Conservation (phyloP, 805 yeast species). For the Pachysolen tannophilus region DNA sequence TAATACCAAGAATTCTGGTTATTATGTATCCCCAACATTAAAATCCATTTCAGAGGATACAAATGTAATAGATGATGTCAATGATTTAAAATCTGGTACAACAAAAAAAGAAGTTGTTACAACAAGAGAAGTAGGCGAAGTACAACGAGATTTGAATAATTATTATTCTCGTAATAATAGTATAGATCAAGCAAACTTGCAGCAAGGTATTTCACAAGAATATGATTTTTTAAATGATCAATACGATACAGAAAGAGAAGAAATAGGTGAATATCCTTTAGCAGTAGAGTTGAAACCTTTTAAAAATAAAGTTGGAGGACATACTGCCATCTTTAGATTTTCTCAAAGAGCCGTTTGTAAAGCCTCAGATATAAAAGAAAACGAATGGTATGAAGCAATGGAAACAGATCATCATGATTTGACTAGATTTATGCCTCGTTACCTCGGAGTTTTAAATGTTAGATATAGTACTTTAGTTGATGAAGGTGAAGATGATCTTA, state of each 20-base stretch:
- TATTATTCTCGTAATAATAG: not conserved
- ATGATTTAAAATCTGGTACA: conserved; percentile 17
- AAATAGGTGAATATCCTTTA: conserved; percentile 42
- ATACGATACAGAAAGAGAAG: not conserved
- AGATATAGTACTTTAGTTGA: conserved; percentile 47
- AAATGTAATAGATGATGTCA: conserved; percentile 8
- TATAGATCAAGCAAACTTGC: not conserved
- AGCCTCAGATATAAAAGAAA: conserved; percentile 83
- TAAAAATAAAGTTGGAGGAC: conserved; percentile 95
- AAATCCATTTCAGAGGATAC: conserved; percentile 1
- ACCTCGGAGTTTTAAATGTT: conserved; percentile 91
- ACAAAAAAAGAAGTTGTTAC: conserved; percentile 9
- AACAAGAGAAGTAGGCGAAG: not conserved
- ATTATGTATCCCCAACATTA: not conserved
- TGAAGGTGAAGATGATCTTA: conserved; percentile 13
- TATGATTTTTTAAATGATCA: not conserved
- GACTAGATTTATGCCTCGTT: conserved; percentile 82
- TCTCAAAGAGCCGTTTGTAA: conserved; percentile 91
- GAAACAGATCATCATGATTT: conserved; percentile 73
- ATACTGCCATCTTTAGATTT: conserved; percentile 91
- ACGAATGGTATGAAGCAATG: conserved; percentile 84
- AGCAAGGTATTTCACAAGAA: too few relatives aligned
- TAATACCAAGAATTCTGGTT: not conserved
- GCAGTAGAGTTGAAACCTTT: conserved; percentile 90
- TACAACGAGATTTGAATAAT: not conserved